Evolutionary conservation across 2,329 filamentous ascomycete species (phyloP).

Genomic region (Fusarium clavum): DNA sequence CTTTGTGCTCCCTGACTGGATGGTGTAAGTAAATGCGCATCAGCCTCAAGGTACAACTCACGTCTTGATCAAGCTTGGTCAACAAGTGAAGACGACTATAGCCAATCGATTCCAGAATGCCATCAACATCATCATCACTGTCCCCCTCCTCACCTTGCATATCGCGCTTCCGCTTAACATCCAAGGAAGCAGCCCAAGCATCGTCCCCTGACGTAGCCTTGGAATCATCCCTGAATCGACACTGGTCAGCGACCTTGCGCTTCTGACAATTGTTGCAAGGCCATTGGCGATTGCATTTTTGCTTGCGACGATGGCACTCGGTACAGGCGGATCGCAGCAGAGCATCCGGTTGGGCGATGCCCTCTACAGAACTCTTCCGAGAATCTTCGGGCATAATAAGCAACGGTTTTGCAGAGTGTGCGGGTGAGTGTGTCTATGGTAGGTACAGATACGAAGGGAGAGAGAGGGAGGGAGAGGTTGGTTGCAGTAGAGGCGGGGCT

Average conservation of each 20-base stretch:
- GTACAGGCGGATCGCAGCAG: constrained; percentile 16
- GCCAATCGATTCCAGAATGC: constrained; percentile 26
- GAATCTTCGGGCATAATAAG: constrained; percentile 26
- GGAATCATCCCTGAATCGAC: constrained; percentile 22
- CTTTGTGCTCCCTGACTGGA: constrained; percentile 17
- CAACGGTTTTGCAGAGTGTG: background rate
- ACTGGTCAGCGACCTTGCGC: constrained; percentile 27
- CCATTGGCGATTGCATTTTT: constrained; percentile 30
- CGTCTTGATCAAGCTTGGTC: constrained; percentile 26
- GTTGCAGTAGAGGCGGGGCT: constrained; percentile 5
- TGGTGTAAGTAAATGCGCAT: background rate
- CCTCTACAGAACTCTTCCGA: constrained; percentile 7
- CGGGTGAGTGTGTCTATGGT: background rate
- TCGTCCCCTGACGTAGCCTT: background rate
- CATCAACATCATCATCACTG: constrained; percentile 23
- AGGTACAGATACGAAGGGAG: background rate
- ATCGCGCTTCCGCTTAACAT: constrained; percentile 24
- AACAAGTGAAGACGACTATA: constrained; percentile 24
- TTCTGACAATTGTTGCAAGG: constrained; percentile 26
- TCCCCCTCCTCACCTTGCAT: background rate
- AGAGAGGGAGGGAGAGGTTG: background rate
- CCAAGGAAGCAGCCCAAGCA: constrained; percentile 22
- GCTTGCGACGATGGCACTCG: constrained; percentile 27
- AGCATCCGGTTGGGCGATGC: background rate
- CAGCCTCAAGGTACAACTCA: background rate